A percentile compares a stretch with the other conserved stretches of the same genome.
Evolutionary conservation across 768 basidiomycete species (phyloP).

Genomic region (Hebeloma cylindrosporum): DNA sequence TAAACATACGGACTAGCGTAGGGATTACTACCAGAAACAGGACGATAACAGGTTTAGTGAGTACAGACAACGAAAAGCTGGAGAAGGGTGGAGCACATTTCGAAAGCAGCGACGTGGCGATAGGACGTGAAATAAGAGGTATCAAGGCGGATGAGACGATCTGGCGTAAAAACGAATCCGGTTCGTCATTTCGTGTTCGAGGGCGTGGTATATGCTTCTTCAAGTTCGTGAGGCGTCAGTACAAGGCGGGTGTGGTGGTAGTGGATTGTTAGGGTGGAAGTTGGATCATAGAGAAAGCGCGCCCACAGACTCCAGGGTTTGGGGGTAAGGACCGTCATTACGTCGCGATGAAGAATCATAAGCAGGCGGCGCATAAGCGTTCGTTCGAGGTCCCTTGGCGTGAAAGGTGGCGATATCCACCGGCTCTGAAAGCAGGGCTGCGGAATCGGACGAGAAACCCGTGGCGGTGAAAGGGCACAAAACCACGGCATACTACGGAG

Average conservation of each 20-base stretch:
- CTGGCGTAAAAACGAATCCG: background rate
- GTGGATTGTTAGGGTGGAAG: background rate
- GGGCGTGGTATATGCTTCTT: background rate
- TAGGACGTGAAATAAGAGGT: no score
- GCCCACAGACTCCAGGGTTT: constrained; percentile 7
- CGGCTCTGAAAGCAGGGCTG: constrained; percentile 45
- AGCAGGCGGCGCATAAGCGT: constrained; percentile 50
- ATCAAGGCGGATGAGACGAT: no score
- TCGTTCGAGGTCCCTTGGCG: constrained; percentile 48
- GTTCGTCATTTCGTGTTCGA: background rate
- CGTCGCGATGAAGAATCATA: constrained; percentile 39
- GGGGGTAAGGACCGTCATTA: constrained; percentile 28
- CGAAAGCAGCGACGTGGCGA: no score
- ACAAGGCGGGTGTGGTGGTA: background rate
- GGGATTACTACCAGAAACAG: background rate
- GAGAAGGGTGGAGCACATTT: background rate
- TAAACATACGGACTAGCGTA: constrained; percentile 15
- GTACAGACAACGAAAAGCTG: constrained; percentile 1
- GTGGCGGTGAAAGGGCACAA: constrained; percentile 44
- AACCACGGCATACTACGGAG: constrained; percentile 45
- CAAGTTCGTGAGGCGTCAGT: background rate
- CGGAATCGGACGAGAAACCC: constrained; percentile 37
- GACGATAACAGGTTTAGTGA: constrained; percentile 6
- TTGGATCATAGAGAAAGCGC: constrained; percentile 1
- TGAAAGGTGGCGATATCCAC: constrained; percentile 55